Evolutionary conservation across 2,329 filamentous ascomycete species (phyloP).

Genomic region (Microthyrium microscopicum): DNA sequence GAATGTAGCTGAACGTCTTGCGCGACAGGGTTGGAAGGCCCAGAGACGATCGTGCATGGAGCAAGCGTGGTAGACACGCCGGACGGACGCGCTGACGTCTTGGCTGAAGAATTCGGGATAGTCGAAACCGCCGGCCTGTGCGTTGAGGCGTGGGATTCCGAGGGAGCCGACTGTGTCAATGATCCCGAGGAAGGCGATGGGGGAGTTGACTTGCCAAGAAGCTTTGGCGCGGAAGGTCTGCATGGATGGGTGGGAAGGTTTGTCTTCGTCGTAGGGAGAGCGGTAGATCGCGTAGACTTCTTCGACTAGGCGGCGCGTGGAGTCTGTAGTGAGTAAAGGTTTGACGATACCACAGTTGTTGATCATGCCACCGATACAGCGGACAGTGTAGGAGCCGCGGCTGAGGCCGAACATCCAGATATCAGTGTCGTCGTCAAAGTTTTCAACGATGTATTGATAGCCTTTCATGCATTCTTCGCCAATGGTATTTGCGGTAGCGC

Average conservation of each 20-base stretch:
- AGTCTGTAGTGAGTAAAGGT: conserved; percentile 6
- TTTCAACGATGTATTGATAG: conserved; percentile 20
- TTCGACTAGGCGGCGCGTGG: conserved; percentile 7
- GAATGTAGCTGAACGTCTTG: conserved; percentile 9
- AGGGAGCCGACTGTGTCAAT: conserved; percentile 29
- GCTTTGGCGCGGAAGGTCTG: conserved; percentile 5
- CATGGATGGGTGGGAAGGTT: conserved; percentile 7
- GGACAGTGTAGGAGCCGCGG: conserved; percentile 25
- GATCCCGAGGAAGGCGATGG: conserved; percentile 12
- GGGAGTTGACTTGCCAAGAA: conserved; percentile 10
- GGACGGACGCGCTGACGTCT: conserved; percentile 16
- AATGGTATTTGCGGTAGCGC: conserved; percentile 19
- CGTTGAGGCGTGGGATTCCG: conserved; percentile 28
- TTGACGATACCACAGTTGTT: conserved; percentile 12
- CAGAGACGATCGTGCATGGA: conserved; percentile 19
- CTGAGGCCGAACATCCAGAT: conserved; percentile 22
- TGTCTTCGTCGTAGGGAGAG: conserved; percentile 5
- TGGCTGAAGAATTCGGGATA: conserved; percentile 22
- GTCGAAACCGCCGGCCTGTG: conserved; percentile 19
- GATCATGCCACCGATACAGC: conserved; percentile 12
- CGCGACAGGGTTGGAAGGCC: conserved; percentile 19
- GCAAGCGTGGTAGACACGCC: conserved; percentile 18
- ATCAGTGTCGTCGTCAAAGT: conserved; percentile 15
- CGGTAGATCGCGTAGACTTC: conserved; percentile 10
- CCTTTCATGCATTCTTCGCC: conserved; percentile 18